phyloP scores from a whole-genome alignment of 2,329 filamentous ascomycete species.

The Aspergillus felis region DNA sequence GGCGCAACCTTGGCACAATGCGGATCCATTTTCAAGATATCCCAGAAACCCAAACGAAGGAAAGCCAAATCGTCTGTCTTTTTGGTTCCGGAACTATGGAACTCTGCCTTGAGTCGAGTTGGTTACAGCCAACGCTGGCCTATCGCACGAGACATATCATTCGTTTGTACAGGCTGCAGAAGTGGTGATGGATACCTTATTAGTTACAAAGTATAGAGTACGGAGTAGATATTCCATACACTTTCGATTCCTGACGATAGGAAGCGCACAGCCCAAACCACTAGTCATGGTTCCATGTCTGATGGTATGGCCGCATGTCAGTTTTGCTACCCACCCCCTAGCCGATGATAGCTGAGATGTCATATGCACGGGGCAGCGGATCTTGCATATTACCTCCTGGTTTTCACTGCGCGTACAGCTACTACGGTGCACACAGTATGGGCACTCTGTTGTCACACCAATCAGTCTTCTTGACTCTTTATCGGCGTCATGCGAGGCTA shows the following conservation, averaged over 20 bases:
- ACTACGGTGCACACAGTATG: background rate
- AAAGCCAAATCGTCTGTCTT: too few species aligned
- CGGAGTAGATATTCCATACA: background rate
- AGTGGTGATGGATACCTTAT: background rate
- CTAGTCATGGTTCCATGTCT: background rate
- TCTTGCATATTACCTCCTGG: constrained; percentile 13
- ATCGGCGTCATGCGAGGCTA: background rate
- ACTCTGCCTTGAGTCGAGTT: background rate
- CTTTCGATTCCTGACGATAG: background rate
- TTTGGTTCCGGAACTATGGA: background rate
- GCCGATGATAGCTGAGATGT: constrained; percentile 24
- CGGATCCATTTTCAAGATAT: background rate
- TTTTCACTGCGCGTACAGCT: background rate
- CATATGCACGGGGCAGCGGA: constrained; percentile 28
- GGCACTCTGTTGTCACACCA: background rate
- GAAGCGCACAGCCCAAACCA: background rate
- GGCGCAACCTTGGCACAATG: background rate
- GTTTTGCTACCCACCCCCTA: constrained; percentile 9
- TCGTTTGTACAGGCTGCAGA: background rate
- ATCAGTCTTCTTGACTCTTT: background rate
- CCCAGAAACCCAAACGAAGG: background rate
- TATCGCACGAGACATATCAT: background rate
- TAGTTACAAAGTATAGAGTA: too few species aligned
- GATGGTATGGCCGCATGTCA: constrained; percentile 10
- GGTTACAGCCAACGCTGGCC: background rate